Evolutionary conservation across 352 stramenopile species (phyloP), one percentile per base, ranked within the genome.

Genomic region (Pythium dissimile): DNA sequence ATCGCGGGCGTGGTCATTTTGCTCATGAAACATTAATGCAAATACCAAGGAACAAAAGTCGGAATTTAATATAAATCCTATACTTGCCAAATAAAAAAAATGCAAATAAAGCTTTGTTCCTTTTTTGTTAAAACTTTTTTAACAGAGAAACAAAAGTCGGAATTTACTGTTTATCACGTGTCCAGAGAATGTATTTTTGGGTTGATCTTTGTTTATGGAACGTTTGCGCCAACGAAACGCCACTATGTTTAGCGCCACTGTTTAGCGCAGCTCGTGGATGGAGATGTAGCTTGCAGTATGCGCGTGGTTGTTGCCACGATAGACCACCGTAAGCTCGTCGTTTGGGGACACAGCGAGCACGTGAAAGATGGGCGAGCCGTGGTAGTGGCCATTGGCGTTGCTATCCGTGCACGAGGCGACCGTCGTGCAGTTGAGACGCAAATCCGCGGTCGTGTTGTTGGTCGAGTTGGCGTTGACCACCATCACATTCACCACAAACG

Each of bases 291-390:
- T 57, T 8, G 46, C 55, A 1, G 30, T 2, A 3, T 46, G 10
- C 4, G 39, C 45, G 9, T 37, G 7, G 46, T 64, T 64, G 30
- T 64, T 52, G 2, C 55, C 55, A 12, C 39, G 35, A 37, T 64
- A 64, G 18, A 52, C 20, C 3, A 64, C 47, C 2, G 1, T 16
- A 16, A 57, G 10, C 38, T 57, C 47, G 18, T 56, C 46, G 5
- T 38, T 24, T 5, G 18, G 12, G 1, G 16, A 24, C 7, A 24
- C 27, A n/a, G 18, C 16, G 35, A 57, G 18, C 8, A 64, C 39
- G 31, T 57, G 55, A 38, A 45, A 57, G 37, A 55, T 56, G 7
- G 28, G 27, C 1, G 46, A 46, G 13, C n/a, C 21, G 16, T 50
- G 55, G 32, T 35, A 11, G 26, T 55, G 45, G 18, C 21, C 30